Conservation (phyloP, 495 filamentous ascomycete genomes). For the Penicillium lividum region DNA sequence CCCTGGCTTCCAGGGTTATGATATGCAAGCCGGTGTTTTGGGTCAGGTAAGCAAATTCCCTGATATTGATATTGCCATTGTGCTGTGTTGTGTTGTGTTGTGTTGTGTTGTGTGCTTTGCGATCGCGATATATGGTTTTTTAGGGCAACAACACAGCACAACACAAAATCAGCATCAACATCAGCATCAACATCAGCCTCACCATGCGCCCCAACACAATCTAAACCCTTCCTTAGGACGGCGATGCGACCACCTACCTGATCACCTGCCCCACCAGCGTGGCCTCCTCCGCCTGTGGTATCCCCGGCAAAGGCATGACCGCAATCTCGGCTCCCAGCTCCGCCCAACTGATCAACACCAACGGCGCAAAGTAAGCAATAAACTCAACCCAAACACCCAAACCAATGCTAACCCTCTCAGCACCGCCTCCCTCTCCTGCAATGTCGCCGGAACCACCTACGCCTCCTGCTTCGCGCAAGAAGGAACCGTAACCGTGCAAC, state of each 20-base stretch:
- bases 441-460: constrained; percentile 33
- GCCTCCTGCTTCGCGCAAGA: constrained; percentile 29
- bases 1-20: constrained; percentile 29
- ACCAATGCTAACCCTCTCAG: constrained; percentile 12
- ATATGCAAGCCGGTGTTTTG: constrained; percentile 29
- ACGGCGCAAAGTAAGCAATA: constrained; percentile 24
- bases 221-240: constrained; percentile 9
- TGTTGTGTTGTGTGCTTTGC: background rate
- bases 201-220: too few species aligned
- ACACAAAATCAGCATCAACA: background rate
- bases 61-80: too few species aligned
- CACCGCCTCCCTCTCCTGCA: constrained; percentile 32
- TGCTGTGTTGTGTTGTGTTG: background rate
- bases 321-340: constrained; percentile 28
- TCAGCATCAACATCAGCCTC: background rate
- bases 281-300: constrained; percentile 22
- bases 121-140: background rate
- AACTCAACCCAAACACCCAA: background rate
- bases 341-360: constrained; percentile 20
- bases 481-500: constrained; percentile 26
- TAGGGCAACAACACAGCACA: constrained; percentile 1
- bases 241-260: constrained; percentile 32
- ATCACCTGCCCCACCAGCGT: constrained; percentile 28
- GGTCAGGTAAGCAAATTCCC: constrained; percentile 21
- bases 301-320: constrained; percentile 28